phyloP scores from a whole-genome alignment of 192 early-diverging fungal genomes.

The Spizellomyces punctatus region DNA sequence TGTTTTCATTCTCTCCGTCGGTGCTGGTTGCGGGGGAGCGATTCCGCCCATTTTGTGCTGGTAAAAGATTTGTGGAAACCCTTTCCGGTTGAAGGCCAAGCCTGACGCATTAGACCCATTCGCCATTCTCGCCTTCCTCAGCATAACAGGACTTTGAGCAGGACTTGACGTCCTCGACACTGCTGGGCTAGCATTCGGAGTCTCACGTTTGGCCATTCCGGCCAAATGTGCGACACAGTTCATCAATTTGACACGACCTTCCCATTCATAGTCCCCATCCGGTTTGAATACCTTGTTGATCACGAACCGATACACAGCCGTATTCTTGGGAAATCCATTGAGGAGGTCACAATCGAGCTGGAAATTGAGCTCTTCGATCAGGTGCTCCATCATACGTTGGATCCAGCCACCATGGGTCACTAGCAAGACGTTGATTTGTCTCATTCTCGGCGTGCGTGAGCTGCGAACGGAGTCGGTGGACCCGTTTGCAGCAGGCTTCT shows the following conservation, averaged over 20 bases:
- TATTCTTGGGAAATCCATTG: constrained; percentile 50
- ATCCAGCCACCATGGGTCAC: constrained; percentile 56
- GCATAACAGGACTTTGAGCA: constrained; percentile 17
- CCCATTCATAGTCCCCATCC: constrained; percentile 50
- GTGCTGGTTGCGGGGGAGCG: not conserved
- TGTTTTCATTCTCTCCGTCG: constrained; percentile 20
- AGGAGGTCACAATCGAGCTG: constrained; percentile 6
- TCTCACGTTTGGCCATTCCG: constrained; percentile 16
- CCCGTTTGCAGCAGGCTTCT: not conserved
- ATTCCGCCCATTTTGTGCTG: too few relatives aligned
- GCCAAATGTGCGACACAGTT: constrained; percentile 52
- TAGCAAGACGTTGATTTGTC: constrained; percentile 42
- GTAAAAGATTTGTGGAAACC: constrained; percentile 3
- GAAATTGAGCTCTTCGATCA: constrained; percentile 48
- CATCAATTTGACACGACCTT: constrained; percentile 40
- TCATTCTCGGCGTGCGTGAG: constrained; percentile 18
- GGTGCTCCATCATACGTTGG: constrained; percentile 37
- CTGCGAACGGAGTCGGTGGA: constrained; percentile 7
- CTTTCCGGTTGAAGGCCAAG: constrained; percentile 10
- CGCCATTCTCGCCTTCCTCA: not conserved
- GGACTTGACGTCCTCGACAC: not conserved
- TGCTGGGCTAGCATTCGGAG: not conserved
- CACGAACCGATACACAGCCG: constrained; percentile 40
- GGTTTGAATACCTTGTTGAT: constrained; percentile 37
- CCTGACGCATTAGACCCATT: constrained; percentile 11